Conservation (phyloP, 257 asterid species). For the Primulina eburnea region DNA sequence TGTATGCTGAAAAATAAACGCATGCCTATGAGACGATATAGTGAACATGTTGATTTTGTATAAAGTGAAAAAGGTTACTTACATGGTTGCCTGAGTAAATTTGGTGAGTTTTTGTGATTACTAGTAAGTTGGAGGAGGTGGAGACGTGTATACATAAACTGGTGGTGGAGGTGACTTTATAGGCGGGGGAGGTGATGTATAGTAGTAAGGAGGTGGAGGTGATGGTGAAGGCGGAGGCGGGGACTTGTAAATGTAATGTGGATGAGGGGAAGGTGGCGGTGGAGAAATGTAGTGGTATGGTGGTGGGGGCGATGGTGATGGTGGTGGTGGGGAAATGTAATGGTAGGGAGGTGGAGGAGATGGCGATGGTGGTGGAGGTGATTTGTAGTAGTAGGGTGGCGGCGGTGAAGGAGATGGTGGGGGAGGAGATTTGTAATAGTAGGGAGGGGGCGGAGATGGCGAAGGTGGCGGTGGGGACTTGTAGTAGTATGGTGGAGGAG, state of each 20-base stretch:
- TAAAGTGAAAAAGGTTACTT: constrained; percentile 17
- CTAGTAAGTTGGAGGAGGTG: constrained; percentile 50
- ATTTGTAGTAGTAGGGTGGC: background rate
- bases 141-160: constrained; percentile 37
- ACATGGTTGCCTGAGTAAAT: constrained; percentile 31
- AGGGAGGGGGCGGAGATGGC: background rate
- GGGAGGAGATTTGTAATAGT: constrained; percentile 31
- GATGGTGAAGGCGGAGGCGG: constrained; percentile 26
- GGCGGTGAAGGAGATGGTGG: constrained; percentile 13
- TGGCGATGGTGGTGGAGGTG: constrained; percentile 17
- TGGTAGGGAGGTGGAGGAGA: constrained; percentile 18
- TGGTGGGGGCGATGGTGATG: constrained; percentile 12
- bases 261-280: constrained; percentile 30
- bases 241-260: constrained; percentile 22
- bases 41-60: background rate
- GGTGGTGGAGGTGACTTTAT: constrained; percentile 43
- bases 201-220: constrained; percentile 31
- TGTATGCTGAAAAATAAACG: constrained; percentile 31
- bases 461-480: constrained; percentile 33
- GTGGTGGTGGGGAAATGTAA: constrained; percentile 8
- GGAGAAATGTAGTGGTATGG: constrained; percentile 22
- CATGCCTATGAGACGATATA: background rate
- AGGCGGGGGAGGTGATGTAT: constrained; percentile 56
- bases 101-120: constrained; percentile 19
- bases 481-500: constrained; percentile 18